phyloP scores from a whole-genome alignment of 179 eudicot genomes.

The Beta corolliflora region DNA sequence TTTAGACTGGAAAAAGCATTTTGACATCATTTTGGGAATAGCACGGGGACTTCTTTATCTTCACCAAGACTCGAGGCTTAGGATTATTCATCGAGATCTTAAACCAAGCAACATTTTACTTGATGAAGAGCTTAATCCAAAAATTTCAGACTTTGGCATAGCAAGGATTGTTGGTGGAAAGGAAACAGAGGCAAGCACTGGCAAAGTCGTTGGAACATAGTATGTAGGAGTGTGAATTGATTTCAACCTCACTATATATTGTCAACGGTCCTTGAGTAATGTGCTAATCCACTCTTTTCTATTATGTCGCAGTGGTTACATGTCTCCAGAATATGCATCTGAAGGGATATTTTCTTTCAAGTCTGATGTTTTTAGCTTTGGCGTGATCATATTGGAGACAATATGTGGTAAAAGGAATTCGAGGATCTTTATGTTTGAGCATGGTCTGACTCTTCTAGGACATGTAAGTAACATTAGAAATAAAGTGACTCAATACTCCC shows the following conservation, averaged over 20 bases:
- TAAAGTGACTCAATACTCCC: no score
- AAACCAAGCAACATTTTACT: slow-evolving; percentile 39
- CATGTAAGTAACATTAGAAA: slow-evolving; percentile 22
- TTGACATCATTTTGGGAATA: slow-evolving; percentile 28
- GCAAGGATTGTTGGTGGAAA: slow-evolving; percentile 37
- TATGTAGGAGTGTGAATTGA: neutral
- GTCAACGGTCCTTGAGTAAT: neutral
- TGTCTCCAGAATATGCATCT: slow-evolving; percentile 36
- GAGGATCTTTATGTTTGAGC: slow-evolving; percentile 23
- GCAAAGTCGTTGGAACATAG: slow-evolving; percentile 32
- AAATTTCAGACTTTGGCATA: slow-evolving; percentile 38
- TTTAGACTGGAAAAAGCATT: slow-evolving; percentile 29
- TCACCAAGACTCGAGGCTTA: slow-evolving; percentile 35
- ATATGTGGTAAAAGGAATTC: slow-evolving; percentile 36
- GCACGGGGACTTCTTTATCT: slow-evolving; percentile 35
- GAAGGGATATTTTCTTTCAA: slow-evolving; percentile 37
- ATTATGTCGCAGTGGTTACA: slow-evolving; percentile 28
- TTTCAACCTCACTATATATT: neutral
- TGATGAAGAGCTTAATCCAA: slow-evolving; percentile 32
- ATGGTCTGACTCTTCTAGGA: slow-evolving; percentile 27
- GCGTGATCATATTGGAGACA: slow-evolving; percentile 34
- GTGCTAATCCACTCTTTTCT: neutral
- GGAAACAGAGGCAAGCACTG: slow-evolving; percentile 31
- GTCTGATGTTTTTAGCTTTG: slow-evolving; percentile 38
- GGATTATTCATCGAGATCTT: slow-evolving; percentile 34